Conservation (phyloP, 2,329 filamentous ascomycete genomes). For the Hysterium pulicare region DNA sequence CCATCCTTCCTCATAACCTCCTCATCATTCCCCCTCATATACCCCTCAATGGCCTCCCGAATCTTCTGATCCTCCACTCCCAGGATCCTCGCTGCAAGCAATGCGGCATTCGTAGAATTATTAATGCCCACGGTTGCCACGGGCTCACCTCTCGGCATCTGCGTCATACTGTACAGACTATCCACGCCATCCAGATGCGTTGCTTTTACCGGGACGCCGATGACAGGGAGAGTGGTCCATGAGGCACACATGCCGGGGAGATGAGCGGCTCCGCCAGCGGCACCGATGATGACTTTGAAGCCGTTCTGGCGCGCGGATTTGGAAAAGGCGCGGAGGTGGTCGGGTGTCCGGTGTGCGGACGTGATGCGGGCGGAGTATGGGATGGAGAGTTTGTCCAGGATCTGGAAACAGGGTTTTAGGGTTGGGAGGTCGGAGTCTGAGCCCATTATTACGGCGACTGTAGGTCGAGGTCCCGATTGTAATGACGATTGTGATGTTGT, state of each 20-base stretch:
- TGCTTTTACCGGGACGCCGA: constrained; percentile 51
- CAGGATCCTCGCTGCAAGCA: constrained; percentile 45
- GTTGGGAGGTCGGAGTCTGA: constrained; percentile 74
- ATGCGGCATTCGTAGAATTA: constrained; percentile 45
- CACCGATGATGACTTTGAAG: constrained; percentile 48
- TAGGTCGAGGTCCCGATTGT: constrained; percentile 44
- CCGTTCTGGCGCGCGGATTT: constrained; percentile 35
- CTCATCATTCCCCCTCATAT: constrained; percentile 59
- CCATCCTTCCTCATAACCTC: constrained; percentile 64
- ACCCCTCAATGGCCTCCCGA: constrained; percentile 56
- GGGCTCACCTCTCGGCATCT: constrained; percentile 50
- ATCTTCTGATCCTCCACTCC: constrained; percentile 52
- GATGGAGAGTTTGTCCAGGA: constrained; percentile 67
- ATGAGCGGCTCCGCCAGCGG: constrained; percentile 50
- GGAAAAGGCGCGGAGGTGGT: constrained; percentile 46
- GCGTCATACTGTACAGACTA: constrained; percentile 49
- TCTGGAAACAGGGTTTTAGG: constrained; percentile 62
- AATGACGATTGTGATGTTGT: constrained; percentile 9
- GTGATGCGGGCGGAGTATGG: constrained; percentile 72
- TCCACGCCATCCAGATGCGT: constrained; percentile 50
- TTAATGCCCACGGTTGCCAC: constrained; percentile 46
- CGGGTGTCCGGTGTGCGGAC: constrained; percentile 60
- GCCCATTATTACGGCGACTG: constrained; percentile 79
- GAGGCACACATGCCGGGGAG: constrained; percentile 52
- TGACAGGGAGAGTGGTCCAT: constrained; percentile 49